Conservation (phyloP, 177 flowering plant species). For the Vitis hybrid region DNA sequence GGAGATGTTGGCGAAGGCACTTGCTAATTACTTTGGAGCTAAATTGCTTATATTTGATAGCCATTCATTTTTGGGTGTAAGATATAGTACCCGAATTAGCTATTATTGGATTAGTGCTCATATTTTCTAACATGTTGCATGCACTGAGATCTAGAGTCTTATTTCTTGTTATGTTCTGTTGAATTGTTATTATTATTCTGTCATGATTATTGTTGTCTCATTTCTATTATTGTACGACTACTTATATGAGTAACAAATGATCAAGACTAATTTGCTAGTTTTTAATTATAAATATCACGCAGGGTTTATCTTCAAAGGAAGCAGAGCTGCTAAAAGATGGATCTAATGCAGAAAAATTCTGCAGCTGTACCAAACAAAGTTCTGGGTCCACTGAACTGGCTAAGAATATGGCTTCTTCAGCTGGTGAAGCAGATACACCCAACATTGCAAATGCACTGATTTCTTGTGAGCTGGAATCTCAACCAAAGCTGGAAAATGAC, state of each 20-base stretch:
- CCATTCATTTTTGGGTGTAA: slow-evolving; percentile 72
- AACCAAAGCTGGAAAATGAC: slow-evolving; percentile 47
- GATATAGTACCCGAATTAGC: slow-evolving; percentile 18
- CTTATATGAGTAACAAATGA: neutral
- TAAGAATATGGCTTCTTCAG: slow-evolving; percentile 31
- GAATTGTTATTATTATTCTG: too few species aligned
- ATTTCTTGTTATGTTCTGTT: slow-evolving; percentile 2
- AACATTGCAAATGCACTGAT: slow-evolving; percentile 37
- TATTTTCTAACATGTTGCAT: neutral
- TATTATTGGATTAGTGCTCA: neutral
- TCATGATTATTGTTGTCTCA: neutral
- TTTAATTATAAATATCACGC: slow-evolving; percentile 10
- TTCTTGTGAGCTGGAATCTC: slow-evolving; percentile 39
- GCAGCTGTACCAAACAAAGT: slow-evolving; percentile 41
- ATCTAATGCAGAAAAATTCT: slow-evolving; percentile 44
- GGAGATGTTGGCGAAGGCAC: slow-evolving; percentile 88
- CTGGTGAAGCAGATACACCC: slow-evolving; percentile 44
- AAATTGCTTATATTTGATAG: slow-evolving; percentile 85
- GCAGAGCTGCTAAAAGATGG: slow-evolving; percentile 67
- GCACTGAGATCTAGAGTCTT: neutral
- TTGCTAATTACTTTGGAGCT: slow-evolving; percentile 79
- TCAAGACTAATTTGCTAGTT: neutral
- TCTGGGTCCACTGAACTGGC: slow-evolving; percentile 35
- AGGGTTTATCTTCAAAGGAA: slow-evolving; percentile 79
- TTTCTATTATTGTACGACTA: neutral